phyloP scores from a whole-genome alignment of 73 alveolate species.

The Halteria grandinella region DNA sequence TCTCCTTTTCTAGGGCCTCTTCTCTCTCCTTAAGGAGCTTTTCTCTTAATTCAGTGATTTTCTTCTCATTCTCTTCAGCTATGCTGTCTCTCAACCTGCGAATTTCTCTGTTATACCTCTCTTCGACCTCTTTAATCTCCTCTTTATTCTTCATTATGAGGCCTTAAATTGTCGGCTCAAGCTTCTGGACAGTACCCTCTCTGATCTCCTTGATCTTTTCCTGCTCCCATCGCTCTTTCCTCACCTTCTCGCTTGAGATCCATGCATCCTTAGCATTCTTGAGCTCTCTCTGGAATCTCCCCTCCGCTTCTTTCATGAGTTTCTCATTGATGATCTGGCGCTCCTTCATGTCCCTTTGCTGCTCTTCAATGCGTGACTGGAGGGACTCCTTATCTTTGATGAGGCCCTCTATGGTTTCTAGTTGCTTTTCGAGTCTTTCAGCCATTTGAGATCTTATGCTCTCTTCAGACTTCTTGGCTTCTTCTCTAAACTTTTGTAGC shows the following conservation, averaged over 20 bases:
- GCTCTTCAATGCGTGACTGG: not conserved
- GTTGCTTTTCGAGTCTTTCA: conserved; percentile 67
- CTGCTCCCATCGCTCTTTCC: conserved; percentile 94
- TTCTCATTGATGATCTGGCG: conserved; percentile 74
- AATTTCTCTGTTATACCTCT: conserved; percentile 74
- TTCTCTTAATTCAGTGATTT: conserved; percentile 79
- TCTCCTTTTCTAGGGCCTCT: conserved; percentile 85
- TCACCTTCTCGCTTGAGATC: conserved; percentile 89
- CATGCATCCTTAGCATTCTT: conserved; percentile 93
- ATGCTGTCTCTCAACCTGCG: conserved; percentile 72
- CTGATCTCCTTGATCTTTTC: conserved; percentile 93
- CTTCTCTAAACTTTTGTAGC: conserved; percentile 39
- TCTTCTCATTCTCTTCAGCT: conserved; percentile 82
- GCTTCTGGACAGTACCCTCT: conserved; percentile 87
- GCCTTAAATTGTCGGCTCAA: conserved; percentile 95
- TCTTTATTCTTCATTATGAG: conserved; percentile 86
- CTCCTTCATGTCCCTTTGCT: conserved; percentile 63
- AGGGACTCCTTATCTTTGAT: conserved; percentile 62
- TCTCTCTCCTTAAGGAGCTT: conserved; percentile 86
- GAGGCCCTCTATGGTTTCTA: conserved; percentile 68
- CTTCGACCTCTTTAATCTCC: conserved; percentile 78
- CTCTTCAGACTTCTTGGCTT: conserved; percentile 42
- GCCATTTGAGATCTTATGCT: conserved; percentile 66
- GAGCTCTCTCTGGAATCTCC: conserved; percentile 80
- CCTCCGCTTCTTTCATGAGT: conserved; percentile 75